phyloP scores from a whole-genome alignment of 495 filamentous ascomycete species.

The Niebla homalea region DNA sequence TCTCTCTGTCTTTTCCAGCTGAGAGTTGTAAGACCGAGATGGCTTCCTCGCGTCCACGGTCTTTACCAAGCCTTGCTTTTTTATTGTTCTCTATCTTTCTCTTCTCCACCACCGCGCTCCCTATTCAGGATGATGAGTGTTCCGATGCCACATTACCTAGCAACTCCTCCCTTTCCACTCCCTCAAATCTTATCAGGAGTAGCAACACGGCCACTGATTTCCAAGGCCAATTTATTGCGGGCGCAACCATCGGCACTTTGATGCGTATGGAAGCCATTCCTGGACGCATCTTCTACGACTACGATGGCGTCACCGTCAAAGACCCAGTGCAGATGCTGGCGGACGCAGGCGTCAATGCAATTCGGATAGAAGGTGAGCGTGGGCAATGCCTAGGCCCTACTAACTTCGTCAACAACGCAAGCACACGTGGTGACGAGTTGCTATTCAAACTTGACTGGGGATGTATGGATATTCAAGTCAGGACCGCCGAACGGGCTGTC shows the following conservation, averaged over 20 bases:
- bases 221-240: slow-evolving; percentile 9
- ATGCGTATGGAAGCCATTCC: slow-evolving; percentile 11
- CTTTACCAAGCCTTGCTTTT: too few relatives aligned
- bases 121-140: too few relatives aligned
- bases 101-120: too few relatives aligned
- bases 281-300: slow-evolving; percentile 12
- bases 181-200: too few relatives aligned
- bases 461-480: slow-evolving; percentile 12
- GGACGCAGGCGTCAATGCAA: slow-evolving; percentile 12
- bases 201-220: background rate
- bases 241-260: slow-evolving; percentile 9
- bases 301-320: slow-evolving; percentile 13
- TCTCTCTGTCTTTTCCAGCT: too few relatives aligned
- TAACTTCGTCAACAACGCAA: slow-evolving; percentile 1
- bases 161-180: too few relatives aligned
- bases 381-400: slow-evolving; percentile 7
- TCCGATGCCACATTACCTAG: too few relatives aligned
- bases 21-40: too few relatives aligned
- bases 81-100: too few relatives aligned
- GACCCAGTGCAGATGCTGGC: slow-evolving; percentile 13
- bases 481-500: slow-evolving; percentile 8
- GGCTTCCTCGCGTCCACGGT: too few relatives aligned
- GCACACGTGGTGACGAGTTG: slow-evolving; percentile 5
- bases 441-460: slow-evolving; percentile 9
- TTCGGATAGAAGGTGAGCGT: slow-evolving; percentile 7